Evolutionary conservation across 73 alveolate genomes (phyloP).

Genomic region (Tetrahymena borealis): DNA sequence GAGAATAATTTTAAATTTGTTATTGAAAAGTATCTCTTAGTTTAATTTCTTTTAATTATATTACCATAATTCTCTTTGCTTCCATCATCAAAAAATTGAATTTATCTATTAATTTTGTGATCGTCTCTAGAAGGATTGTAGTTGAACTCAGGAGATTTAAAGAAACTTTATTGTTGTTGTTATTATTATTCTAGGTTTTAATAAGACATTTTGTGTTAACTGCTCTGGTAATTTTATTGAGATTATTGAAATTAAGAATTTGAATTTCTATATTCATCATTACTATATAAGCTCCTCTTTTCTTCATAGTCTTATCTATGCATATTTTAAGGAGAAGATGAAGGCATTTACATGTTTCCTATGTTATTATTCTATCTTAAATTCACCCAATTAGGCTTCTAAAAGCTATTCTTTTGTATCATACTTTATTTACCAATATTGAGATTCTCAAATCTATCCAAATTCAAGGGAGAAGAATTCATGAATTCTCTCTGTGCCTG

Average conservation of each 20-base stretch:
- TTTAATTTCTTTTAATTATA: not conserved
- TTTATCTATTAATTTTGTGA: not conserved
- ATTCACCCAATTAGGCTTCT: not conserved
- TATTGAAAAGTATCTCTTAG: too few relatives aligned
- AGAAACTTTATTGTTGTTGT: not conserved
- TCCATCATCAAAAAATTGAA: not conserved
- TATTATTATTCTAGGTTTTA: not conserved
- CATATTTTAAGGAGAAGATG: not conserved
- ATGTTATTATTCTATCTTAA: not conserved
- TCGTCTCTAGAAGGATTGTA: not conserved
- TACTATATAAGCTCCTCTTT: not conserved
- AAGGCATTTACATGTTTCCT: not conserved
- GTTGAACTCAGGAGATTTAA: not conserved
- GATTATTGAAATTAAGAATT: not conserved
- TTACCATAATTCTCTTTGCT: not conserved
- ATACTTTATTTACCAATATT: not conserved
- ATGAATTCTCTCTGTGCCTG: not conserved
- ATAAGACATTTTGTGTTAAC: not conserved
- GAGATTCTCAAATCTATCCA: not conserved
- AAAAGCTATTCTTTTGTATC: not conserved
- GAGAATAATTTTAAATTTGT: too few relatives aligned
- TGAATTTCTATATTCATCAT: not conserved
- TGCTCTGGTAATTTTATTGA: not conserved
- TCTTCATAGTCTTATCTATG: not conserved
- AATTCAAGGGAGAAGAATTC: not conserved